phyloP scores from a whole-genome alignment of 1,284 basidiomycete genomes.

The Sporisorium reilianum region DNA sequence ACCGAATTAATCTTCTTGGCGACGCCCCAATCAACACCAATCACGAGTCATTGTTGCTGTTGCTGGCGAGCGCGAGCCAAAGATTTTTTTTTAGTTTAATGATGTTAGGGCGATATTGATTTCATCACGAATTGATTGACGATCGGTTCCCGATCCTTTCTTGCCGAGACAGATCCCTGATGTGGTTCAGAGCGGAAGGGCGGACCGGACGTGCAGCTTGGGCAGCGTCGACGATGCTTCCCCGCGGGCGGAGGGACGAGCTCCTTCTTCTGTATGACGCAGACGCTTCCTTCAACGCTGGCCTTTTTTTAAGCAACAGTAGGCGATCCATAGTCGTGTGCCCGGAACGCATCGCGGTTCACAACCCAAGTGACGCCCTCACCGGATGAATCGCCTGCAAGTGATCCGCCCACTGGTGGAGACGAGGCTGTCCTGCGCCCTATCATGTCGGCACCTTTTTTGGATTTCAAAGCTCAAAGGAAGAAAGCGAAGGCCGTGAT shows the following conservation, averaged over 20 bases:
- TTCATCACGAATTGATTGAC: not conserved
- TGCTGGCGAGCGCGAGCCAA: not conserved
- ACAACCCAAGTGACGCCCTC: not conserved
- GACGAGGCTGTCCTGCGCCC: not conserved
- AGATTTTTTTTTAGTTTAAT: not conserved
- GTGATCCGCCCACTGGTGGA: not conserved
- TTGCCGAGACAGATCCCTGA: not conserved
- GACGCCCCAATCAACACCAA: not conserved
- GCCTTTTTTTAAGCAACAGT: too few relatives aligned
- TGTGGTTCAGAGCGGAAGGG: not conserved
- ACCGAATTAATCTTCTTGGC: not conserved
- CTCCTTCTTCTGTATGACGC: not conserved
- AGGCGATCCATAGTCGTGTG: not conserved
- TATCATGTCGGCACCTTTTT: not conserved
- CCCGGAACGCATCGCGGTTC: not conserved
- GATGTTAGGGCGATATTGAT: not conserved
- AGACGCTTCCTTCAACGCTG: not conserved
- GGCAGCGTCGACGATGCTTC: not conserved
- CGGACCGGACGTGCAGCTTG: conserved; percentile 8
- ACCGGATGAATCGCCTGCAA: not conserved
- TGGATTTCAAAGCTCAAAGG: not conserved
- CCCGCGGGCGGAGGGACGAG: not conserved
- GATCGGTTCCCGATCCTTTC: not conserved
- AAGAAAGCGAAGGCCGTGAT: conserved; percentile 12
- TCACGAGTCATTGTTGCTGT: not conserved